Evolutionary conservation across 2,329 filamentous ascomycete genomes (phyloP).

Genomic region (Penicillium sp.): DNA sequence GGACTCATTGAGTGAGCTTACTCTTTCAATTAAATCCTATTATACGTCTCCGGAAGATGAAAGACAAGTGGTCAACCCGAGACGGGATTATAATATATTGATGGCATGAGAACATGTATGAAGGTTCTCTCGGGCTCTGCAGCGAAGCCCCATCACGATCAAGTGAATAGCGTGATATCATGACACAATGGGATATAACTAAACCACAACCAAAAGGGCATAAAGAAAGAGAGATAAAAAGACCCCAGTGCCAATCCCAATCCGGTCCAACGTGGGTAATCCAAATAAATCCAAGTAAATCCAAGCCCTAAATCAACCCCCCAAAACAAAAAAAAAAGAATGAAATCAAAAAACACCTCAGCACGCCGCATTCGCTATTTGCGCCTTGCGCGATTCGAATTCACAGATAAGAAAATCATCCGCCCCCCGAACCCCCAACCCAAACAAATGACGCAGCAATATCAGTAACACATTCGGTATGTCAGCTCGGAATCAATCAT

Average conservation of each 20-base stretch:
- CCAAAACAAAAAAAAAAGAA: neutral
- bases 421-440: neutral
- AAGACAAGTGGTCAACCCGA: neutral
- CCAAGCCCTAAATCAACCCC: neutral
- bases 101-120: conserved; percentile 1
- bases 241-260: neutral
- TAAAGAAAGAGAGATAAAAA: neutral
- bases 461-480: conserved; percentile 1
- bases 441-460: neutral
- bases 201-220: conserved; percentile 7
- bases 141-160: neutral
- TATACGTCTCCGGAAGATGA: neutral
- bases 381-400: conserved; percentile 8
- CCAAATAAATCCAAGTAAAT: neutral
- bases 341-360: conserved; percentile 6
- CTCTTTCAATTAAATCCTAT: neutral
- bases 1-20: neutral
- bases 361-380: conserved; percentile 13
- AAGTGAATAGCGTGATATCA: conserved; percentile 23
- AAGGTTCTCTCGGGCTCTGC: neutral
- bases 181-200: conserved; percentile 27
- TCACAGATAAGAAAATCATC: neutral
- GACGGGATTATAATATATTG: conserved; percentile 9
- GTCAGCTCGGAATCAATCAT: neutral
- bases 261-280: neutral